A percentile compares a stretch with the other conserved stretches of the same genome.
phyloP scores from a whole-genome alignment of 2,329 filamentous ascomycete species.

The Canariomyces notabilis region DNA sequence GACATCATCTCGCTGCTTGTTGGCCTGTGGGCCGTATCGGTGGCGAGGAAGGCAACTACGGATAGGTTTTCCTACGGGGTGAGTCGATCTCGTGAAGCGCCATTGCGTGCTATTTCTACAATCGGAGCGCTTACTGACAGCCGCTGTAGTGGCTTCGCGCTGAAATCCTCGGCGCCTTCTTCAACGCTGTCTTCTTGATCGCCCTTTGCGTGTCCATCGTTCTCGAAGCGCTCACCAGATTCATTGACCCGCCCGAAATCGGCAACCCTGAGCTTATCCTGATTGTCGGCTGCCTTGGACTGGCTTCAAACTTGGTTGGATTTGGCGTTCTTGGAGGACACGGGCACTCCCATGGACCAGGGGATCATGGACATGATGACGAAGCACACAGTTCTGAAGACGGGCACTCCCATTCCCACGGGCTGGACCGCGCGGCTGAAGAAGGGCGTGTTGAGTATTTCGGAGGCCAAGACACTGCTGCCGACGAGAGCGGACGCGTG shows the following conservation, averaged over 20 bases:
- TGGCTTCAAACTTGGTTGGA: slow-evolving; percentile 83
- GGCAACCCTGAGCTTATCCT: slow-evolving; percentile 80
- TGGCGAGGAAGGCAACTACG: slow-evolving; percentile 77
- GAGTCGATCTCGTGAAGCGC: slow-evolving; percentile 35
- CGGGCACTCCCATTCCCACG: slow-evolving; percentile 18
- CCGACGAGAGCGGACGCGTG: slow-evolving; percentile 54
- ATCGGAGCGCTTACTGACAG: slow-evolving; percentile 1
- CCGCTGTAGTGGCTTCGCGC: slow-evolving; percentile 78
- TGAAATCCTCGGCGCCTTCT: slow-evolving; percentile 90
- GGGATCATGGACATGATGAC: slow-evolving; percentile 40
- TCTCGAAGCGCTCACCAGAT: slow-evolving; percentile 86
- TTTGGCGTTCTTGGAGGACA: slow-evolving; percentile 91
- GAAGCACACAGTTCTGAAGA: slow-evolving; percentile 42
- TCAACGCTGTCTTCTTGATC: slow-evolving; percentile 97
- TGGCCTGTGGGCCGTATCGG: slow-evolving; percentile 90
- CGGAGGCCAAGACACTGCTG: slow-evolving; percentile 36
- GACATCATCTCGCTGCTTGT: slow-evolving; percentile 93
- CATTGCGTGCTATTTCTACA: background rate
- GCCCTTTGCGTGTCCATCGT: slow-evolving; percentile 95
- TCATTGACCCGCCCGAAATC: slow-evolving; percentile 87
- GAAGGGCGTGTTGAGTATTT: slow-evolving; percentile 46
- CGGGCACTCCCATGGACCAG: slow-evolving; percentile 70
- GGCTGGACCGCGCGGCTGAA: slow-evolving; percentile 36
- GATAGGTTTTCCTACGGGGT: slow-evolving; percentile 95
- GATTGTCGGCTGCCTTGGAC: slow-evolving; percentile 79